Evolutionary conservation across 2,329 filamentous ascomycete genomes (phyloP), one percentile per base, ranked within the genome.

Genomic region (Pseudogymnoascus verrucosus): DNA sequence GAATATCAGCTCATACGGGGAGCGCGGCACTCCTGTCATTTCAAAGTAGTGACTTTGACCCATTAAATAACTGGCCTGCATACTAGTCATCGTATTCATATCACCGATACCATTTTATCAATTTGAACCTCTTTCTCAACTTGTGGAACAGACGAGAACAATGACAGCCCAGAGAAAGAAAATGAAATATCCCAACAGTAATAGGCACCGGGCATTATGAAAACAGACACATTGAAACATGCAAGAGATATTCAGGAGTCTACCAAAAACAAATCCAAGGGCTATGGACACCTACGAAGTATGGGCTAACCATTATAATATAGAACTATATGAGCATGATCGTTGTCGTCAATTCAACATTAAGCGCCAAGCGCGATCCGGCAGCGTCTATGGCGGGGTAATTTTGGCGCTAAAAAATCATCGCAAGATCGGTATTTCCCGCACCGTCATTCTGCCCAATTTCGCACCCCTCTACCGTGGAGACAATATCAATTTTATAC

Each of bases 371-470:
- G 28, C 31, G 57, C 31, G 57, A 12, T 8, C 8, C 11, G 6
- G 34, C 14, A 7, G 34, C 47, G 47, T 54, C 26, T 54, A 54
- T 31, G 47, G 47, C 47, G 47, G 47, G 47, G 47, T 54, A 31
- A 11, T 14, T 36, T 1, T 37, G 57, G 34, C 34, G 34, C 57
- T 40, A 60, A 60, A 60, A 60, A 60, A 23, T 37, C 57, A 60
- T 40, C 37, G 23, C 57, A 37, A 37, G 34, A 28, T 40, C 57
- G 57, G 57, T 40, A 60, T 60, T 60, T 39, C 34, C 57, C 57
- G 57, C 23, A 40, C 37, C 57, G 57, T 60, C 57, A 60, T 60
- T 39, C 57, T 34, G 54, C 34, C 54, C 54, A 19, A 36, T 37
- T 37, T 10, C 28, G 11, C 57, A 39, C 57, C 31, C 31, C 34